Base-by-base conservation (phyloP, 345 rosid genomes). In the Citrus glauca region DNA sequence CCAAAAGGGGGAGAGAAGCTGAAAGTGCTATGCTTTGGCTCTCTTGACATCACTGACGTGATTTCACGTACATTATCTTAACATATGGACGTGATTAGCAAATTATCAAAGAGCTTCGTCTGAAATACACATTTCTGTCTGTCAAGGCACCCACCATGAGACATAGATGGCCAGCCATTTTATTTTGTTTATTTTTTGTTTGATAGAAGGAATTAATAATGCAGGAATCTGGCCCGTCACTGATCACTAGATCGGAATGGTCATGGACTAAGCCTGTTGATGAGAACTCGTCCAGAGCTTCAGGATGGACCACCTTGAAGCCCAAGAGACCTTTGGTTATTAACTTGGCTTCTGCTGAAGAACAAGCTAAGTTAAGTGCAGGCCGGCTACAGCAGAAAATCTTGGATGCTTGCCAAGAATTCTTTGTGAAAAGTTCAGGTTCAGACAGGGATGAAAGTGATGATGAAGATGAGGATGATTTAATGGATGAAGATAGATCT, bases 401-500 rank as follows among this genome's bases (percentile, higher is more conserved):
- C 20, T 1, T 66, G 30, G 80, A 82, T 9, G 79, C 45, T 25
- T 84, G 78, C 66, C 75, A 55, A 37, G 53, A 59, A 16, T 76
- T 78, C 76, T 76, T 82, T 45, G 76, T 9, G 24, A 61, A 42
- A 74, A 72, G 35, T 22, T 63, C 33, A 16, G 77, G 37, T 73
- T 69, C 80, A 19, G 83, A 82, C 30, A 62, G 66, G 24, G 84
- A 80, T 19, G 85, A 45, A 62, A 72, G 74, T 64, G 81, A 77
- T 72, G 78, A 72, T 30, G 77, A 78, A 16, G 71, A 35, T 35
- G 72, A 61, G 9, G 83, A 32, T 37, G 75, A 72, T 38, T 28
- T 42, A 17, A 77, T 62, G 65, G 73, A 73, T 68, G 83, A 81
- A 62, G 78, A 67, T 37, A 69, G 37, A 27, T 48, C 65, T 55